Evolutionary conservation across 1,139 yeast species (phyloP).

Genomic region (Arxiozyma heterogenica): DNA sequence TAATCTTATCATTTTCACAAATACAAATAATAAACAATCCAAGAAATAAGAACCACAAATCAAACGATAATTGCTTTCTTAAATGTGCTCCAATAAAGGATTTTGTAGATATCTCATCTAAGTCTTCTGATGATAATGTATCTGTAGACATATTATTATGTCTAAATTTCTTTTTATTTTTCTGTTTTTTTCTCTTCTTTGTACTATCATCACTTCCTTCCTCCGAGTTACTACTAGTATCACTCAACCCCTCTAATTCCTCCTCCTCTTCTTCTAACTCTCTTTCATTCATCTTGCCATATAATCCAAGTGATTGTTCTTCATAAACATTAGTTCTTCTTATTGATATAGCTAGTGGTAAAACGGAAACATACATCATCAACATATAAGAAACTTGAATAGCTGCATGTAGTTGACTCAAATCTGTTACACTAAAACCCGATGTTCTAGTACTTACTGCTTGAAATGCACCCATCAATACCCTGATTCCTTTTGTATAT

Average conservation of each 20-base stretch:
- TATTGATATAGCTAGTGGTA: conserved; percentile 91
- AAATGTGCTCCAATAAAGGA: conserved; percentile 82
- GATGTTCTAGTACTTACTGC: conserved; percentile 93
- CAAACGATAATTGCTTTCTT: conserved; percentile 84
- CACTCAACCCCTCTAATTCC: conserved; percentile 25
- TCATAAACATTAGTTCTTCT: conserved; percentile 96
- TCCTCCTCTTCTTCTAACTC: conserved; percentile 13
- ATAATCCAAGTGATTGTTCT: conserved; percentile 88
- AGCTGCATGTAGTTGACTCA: conserved; percentile 72
- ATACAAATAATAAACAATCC: conserved; percentile 80
- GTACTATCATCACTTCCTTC: conserved; percentile 6
- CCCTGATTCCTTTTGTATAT: conserved; percentile 57
- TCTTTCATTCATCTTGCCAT: conserved; percentile 39
- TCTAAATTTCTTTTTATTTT: not conserved
- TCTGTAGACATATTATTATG: not conserved
- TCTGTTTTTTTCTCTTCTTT: not conserved
- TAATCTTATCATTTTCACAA: conserved; percentile 62
- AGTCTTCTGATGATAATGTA: not conserved
- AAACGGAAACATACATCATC: conserved; percentile 96
- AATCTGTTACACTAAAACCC: conserved; percentile 68
- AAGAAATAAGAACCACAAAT: conserved; percentile 83
- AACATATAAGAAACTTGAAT: conserved; percentile 88
- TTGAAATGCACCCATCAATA: conserved; percentile 78
- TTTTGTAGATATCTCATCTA: conserved; percentile 37
- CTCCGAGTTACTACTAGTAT: conserved; percentile 9